phyloP scores from a whole-genome alignment of 2,329 filamentous ascomycete species.

The Ilyonectria mors-panacis region DNA sequence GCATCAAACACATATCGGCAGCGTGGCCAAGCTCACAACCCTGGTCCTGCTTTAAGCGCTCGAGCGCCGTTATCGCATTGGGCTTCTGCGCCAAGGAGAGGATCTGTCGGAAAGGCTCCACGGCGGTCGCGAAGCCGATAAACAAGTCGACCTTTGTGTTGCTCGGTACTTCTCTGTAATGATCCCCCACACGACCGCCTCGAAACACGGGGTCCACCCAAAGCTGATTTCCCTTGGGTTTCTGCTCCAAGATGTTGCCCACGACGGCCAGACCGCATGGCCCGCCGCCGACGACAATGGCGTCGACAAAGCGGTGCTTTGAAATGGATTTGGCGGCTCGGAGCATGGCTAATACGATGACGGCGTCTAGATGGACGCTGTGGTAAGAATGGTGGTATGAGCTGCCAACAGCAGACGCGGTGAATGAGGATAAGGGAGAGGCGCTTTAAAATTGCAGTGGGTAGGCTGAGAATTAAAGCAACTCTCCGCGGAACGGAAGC shows the following conservation, averaged over 20 bases:
- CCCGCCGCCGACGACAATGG: constrained; percentile 41
- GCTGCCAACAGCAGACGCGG: background rate
- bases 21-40: constrained; percentile 71
- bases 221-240: constrained; percentile 61
- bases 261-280: constrained; percentile 68
- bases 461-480: background rate
- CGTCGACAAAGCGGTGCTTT: constrained; percentile 52
- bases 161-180: constrained; percentile 73
- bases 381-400: background rate
- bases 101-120: constrained; percentile 67
- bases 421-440: background rate
- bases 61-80: constrained; percentile 69
- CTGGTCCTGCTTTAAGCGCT: constrained; percentile 67
- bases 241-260: constrained; percentile 71
- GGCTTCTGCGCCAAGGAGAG: constrained; percentile 62
- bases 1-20: constrained; percentile 66
- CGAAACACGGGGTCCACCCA: constrained; percentile 73
- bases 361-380: background rate
- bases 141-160: constrained; percentile 76
- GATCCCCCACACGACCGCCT: constrained; percentile 65
- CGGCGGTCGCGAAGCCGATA: constrained; percentile 68
- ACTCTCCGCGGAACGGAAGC: background rate
- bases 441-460: background rate
- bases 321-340: constrained; percentile 8
- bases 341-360: background rate